Evolutionary conservation across 2,329 filamentous ascomycete species (phyloP), one percentile per base, ranked within the genome.

Genomic region (Falciphora oryzae): DNA sequence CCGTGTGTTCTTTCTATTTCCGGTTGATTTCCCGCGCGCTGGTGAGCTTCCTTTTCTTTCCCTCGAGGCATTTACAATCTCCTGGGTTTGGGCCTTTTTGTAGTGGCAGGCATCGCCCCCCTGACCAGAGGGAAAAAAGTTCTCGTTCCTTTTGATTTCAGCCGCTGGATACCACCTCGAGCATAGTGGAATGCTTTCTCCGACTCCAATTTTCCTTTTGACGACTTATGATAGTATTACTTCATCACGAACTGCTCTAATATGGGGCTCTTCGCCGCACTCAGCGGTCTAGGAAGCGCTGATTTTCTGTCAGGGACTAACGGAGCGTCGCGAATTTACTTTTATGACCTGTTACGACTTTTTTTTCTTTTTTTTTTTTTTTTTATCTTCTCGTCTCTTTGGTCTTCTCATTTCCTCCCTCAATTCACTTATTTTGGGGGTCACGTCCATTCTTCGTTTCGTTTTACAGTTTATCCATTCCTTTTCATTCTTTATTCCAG

Each of bases 121-220:
- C 63, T 60, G 57, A 60, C 57, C 25, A 32, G 44, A 59, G 58
- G 62, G 35, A 63, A 63, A 63, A 63, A 70, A 68, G 64, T 61
- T 70, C 57, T 68, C 64, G 62, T 65, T 65, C 66, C 64, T 66
- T 70, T 70, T 69, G 65, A 61, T 67, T 68, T 65, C 67, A 59
- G 68, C 66, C 69, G 66, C 69, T 70, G 70, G 72, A 73, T 73
- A 72, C 70, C 71, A 69, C 68, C 63, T 68, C 67, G 67, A 68
- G 67, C 68, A 69, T 69, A 68, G 65, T 65, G 66, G 62, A 67
- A 64, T 67, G 67, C 66, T 27, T 67, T 56, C 38, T 27, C 44
- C 60, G 60, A 62, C 60, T 29, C 29, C 25, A 10, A 13, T 50
- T 27, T 38, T 29, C 28, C 28, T 57, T 59, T n/a, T 64, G 31